Evolutionary conservation across 2,329 filamentous ascomycete genomes (phyloP), one percentile per base, ranked within the genome.

Genomic region (Colletotrichum sp.): DNA sequence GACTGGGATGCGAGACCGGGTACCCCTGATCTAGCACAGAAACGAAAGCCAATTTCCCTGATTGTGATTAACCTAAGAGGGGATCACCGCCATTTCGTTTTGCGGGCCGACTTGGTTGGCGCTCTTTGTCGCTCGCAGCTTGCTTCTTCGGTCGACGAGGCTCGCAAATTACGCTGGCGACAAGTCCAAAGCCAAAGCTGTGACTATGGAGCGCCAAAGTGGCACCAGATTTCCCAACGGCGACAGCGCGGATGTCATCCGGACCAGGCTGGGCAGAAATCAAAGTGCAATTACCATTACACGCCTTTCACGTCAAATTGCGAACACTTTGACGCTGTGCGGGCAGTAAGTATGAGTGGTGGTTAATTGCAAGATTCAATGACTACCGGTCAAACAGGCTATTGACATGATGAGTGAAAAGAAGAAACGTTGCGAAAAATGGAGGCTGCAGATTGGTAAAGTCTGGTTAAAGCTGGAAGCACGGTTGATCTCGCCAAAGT

Each of bases 31-130:
- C 67, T 70, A 59, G 57, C 36, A 36, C 36, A 67, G 70, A 73
- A 73, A 71, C 76, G 61, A 77, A 74, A 67, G 66, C 76, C 76
- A 77, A 77, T 77, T 77, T 77, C 76, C 75, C 74, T 77, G 68
- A 74, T 73, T 76, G 28, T 68, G 74, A 76, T 76, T 68, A 73
- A 65, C 64, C 57, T 60, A 30, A 59, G 28, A 65, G 74, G 74
- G 65, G 39, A 77, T 77, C 76, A 77, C 76, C 76, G 76, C 76
- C 66, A 70, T 76, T 77, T 77, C 75, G 64, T 76, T 68, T 72
- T 69, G 67, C 69, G 69, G 74, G 66, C 74, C 74, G 48, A 71
- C 72, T 64, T 71, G 66, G 52, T 67, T 63, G 39, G 43, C 21
- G 28, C 52, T 60, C 32, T 67, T 55, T 24, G 32, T 43, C 26